These are phyloP conservation scores for Camelina sativa DNA, from an alignment of 345 rosid species.

Conservation along the genomic window DNA sequence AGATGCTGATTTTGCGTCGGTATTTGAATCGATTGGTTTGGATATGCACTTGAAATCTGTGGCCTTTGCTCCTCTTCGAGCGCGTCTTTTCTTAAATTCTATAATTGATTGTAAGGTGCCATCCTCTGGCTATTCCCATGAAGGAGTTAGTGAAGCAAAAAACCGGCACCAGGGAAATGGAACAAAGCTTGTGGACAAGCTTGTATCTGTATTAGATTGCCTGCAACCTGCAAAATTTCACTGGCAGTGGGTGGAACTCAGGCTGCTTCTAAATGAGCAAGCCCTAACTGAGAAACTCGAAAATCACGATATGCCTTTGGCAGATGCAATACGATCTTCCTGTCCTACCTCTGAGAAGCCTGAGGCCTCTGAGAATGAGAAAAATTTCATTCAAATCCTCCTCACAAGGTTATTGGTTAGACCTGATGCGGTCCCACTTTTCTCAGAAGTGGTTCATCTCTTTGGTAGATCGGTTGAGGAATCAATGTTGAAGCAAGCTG, in stretches of 20 bases:
- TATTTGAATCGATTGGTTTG: constrained; percentile 69
- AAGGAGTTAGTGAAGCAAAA: constrained; percentile 63
- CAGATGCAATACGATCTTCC: constrained; percentile 77
- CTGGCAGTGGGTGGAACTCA: constrained; percentile 99
- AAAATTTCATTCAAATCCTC: constrained; percentile 79
- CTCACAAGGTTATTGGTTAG: constrained; percentile 94
- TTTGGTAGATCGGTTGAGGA: constrained; percentile 97
- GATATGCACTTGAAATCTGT: constrained; percentile 70
- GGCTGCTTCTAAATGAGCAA: constrained; percentile 97
- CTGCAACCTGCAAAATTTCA: constrained; percentile 97
- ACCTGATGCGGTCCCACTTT: constrained; percentile 95
- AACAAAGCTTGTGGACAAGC: constrained; percentile 77
- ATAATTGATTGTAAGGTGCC: constrained; percentile 84
- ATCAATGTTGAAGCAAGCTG: constrained; percentile 87
- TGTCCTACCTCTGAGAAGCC: constrained; percentile 73
- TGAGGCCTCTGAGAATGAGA: constrained; percentile 89
- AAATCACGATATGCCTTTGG: constrained; percentile 64
- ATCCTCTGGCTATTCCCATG: constrained; percentile 50
- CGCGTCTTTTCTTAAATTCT: constrained; percentile 85
- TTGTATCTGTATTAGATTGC: constrained; percentile 75
- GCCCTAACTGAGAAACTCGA: constrained; percentile 86
- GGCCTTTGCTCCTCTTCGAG: constrained; percentile 91
- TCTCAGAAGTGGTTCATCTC: constrained; percentile 92
- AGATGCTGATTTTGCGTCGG: constrained; percentile 87
- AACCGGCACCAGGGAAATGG: constrained; percentile 57